phyloP scores from a whole-genome alignment of 2,329 filamentous ascomycete genomes.

The Orbilia brochopaga region DNA sequence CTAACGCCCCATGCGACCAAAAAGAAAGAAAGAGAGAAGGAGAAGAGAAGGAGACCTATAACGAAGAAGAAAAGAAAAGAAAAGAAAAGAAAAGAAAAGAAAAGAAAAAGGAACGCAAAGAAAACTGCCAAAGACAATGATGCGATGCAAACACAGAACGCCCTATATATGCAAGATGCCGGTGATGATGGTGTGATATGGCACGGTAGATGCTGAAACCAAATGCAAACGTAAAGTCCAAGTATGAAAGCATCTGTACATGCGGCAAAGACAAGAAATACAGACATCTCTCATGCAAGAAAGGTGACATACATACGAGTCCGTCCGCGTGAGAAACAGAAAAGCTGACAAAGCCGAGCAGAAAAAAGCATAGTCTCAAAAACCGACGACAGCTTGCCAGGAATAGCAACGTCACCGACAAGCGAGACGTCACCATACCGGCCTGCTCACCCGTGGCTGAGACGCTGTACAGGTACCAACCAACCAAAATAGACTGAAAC shows the following conservation, averaged over 20 bases:
- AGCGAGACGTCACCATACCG: background rate
- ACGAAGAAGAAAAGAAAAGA: constrained; percentile 9
- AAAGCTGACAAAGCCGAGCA: no score
- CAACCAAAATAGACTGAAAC: background rate
- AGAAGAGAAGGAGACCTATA: background rate
- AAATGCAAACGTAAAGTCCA: constrained; percentile 7
- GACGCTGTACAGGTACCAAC: no score
- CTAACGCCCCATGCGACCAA: background rate
- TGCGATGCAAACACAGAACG: background rate
- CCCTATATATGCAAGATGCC: background rate
- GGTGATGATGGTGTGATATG: background rate
- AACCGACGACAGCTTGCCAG: no score
- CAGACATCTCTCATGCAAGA: background rate
- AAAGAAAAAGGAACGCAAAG: constrained; percentile 1
- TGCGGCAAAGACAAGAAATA: background rate
- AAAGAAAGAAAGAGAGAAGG: constrained; percentile 19
- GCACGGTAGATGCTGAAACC: constrained; percentile 3
- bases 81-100: constrained; percentile 5
- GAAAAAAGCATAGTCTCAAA: no score
- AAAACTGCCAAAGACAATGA: constrained; percentile 4
- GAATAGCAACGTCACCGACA: constrained; percentile 9
- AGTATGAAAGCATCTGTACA: background rate
- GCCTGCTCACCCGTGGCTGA: background rate
- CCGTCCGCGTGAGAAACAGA: no score
- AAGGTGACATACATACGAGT: background rate